phyloP scores from a whole-genome alignment of 208 protist species.

The Herpetomonas samuelpessoai region DNA sequence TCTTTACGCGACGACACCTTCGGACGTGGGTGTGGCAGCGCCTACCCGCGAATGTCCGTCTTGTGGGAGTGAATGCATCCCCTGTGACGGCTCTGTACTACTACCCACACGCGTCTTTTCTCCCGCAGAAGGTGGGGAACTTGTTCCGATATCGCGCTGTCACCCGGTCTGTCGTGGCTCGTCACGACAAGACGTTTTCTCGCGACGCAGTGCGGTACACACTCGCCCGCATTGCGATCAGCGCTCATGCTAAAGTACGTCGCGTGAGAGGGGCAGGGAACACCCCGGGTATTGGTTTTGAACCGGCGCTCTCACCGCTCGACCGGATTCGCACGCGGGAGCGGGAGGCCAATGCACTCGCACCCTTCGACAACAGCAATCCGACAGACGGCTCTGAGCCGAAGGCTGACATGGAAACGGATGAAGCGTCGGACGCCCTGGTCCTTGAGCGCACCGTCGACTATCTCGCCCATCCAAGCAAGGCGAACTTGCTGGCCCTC shows the following conservation, averaged over 20 bases:
- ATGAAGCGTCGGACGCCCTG: conserved; percentile 36
- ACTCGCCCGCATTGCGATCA: conserved; percentile 4
- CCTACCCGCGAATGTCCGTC: conserved; percentile 49
- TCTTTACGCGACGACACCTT: conserved; percentile 32
- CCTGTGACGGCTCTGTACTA: conserved; percentile 56
- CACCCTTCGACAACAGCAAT: conserved; percentile 4
- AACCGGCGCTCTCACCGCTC: background rate
- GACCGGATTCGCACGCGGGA: background rate
- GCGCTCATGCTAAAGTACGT: conserved; percentile 6
- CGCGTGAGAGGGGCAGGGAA: background rate
- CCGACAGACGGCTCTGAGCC: background rate
- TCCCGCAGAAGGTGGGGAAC: conserved; percentile 65
- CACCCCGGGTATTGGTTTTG: background rate
- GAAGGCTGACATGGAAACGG: background rate
- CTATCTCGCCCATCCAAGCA: conserved; percentile 61
- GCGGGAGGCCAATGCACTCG: background rate
- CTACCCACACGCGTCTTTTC: conserved; percentile 68
- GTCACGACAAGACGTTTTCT: conserved; percentile 8
- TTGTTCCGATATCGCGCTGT: conserved; percentile 65
- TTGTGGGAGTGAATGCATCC: conserved; percentile 69
- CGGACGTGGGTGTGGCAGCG: conserved; percentile 47
- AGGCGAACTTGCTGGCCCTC: conserved; percentile 33
- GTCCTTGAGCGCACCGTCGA: conserved; percentile 60
- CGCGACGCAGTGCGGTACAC: conserved; percentile 26
- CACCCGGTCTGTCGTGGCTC: conserved; percentile 35